Base-by-base conservation (phyloP, 2,329 filamentous ascomycete genomes). In the Calonectria fujianensis region DNA sequence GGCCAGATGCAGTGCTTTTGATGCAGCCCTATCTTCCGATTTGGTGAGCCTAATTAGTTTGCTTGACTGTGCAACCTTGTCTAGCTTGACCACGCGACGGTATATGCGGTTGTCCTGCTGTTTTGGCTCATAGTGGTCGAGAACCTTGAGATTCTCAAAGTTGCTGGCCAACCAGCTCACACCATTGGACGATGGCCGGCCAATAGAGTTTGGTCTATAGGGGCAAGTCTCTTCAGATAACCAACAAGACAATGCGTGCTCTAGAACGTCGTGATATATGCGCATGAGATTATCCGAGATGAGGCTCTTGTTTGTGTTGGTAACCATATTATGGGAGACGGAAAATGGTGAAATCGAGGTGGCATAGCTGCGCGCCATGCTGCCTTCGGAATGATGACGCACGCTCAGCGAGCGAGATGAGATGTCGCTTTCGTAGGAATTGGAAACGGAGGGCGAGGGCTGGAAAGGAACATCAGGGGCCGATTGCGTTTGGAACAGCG, bases 201-300 rank as follows among this genome's bases (percentile, higher is more conserved):
- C 71, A 31, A 80, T 74, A 3, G 77, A 74, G 37, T 74, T 75
- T 2, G 80, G 80, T 16, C 81, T 78, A 76, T 90, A 90, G 0
- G 89, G 89, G 69, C 89, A 91, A 3, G 88, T 90, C 61, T 86
- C 84, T 74, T 90, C 89, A 0, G 88, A 89, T 24, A 90, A 77
- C 89, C 89, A 91, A 78, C 89, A 90, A 2, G 88, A 87, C 9
- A 90, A 80, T 16, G 87, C 88, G 76, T 89, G 87, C 75, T 90
- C 89, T 75, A 90, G 84, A 37, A 88, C 89, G 75, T 90, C 88
- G 76, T 90, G 89, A 78, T 90, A 91, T 41, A 90, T 87, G 57
- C 80, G 75, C 80, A 81, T 81, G 7, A 81, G 48, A 29, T 81
- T 81, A 24, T 81, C 80, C 35, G 80, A 79, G 10, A 81, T 81